Conservation (phyloP, 1,284 basidiomycete genomes). For the Cutaneotrichosporon spelunceum region DNA sequence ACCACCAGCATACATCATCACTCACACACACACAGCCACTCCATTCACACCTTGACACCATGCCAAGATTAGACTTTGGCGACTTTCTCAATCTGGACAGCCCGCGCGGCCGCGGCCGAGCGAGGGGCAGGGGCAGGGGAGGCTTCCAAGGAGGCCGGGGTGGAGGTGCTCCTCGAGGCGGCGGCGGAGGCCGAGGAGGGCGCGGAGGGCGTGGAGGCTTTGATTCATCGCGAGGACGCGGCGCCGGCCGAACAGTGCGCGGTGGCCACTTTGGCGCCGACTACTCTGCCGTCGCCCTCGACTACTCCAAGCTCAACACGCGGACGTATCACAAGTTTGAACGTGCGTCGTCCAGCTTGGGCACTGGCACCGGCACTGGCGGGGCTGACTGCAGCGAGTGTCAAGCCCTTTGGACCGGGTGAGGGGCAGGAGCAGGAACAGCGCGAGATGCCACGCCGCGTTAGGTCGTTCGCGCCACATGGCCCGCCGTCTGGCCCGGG, state of each 20-base stretch:
- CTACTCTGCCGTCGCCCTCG: slow-evolving; percentile 44
- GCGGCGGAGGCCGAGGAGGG: slow-evolving; percentile 21
- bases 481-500: neutral
- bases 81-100: slow-evolving; percentile 38
- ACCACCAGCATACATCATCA: neutral
- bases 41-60: slow-evolving; percentile 11
- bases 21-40: neutral
- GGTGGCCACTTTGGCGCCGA: slow-evolving; percentile 35
- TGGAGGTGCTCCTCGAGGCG: slow-evolving; percentile 26
- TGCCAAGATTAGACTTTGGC: slow-evolving; percentile 33
- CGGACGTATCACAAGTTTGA: slow-evolving; percentile 42
- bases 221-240: slow-evolving; percentile 12
- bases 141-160: slow-evolving; percentile 27
- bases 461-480: slow-evolving; percentile 5
- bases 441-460: neutral
- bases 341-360: slow-evolving; percentile 34
- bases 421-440: neutral
- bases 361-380: no score
- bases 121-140: slow-evolving; percentile 23
- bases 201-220: slow-evolving; percentile 14
- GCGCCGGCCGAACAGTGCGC: slow-evolving; percentile 19
- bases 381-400: slow-evolving; percentile 12
- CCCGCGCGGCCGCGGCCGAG: slow-evolving; percentile 21
- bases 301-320: slow-evolving; percentile 40
- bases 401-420: slow-evolving; percentile 32